A percentile compares a stretch with the other conserved stretches of the same genome.
phyloP scores from a whole-genome alignment of 2,329 filamentous ascomycete species.

The Harringtonia lauricola region DNA sequence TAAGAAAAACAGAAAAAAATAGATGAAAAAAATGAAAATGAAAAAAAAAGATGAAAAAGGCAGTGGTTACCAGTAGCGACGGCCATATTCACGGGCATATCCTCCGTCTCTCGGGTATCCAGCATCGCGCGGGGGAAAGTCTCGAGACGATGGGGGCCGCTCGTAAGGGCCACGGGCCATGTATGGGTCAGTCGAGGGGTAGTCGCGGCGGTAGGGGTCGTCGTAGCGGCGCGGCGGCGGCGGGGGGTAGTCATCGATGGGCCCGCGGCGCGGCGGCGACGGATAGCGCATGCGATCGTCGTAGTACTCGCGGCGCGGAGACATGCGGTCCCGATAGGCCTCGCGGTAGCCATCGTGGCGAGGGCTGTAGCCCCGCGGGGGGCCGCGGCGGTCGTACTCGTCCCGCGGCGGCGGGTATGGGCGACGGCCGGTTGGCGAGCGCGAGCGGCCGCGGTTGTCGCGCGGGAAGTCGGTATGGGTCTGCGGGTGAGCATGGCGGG shows the following conservation, averaged over 20 bases:
- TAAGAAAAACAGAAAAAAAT: neutral
- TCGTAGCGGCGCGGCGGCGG: constrained; percentile 60
- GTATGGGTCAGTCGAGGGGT: constrained; percentile 53
- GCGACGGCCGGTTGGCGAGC: constrained; percentile 57
- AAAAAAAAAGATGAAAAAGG: constrained; percentile 23
- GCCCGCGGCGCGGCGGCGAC: constrained; percentile 64
- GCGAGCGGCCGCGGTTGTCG: constrained; percentile 67
- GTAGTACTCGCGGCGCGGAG: constrained; percentile 75
- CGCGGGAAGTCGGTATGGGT: constrained; percentile 69
- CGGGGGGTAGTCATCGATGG: constrained; percentile 66
- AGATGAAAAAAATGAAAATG: neutral
- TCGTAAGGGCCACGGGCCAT: constrained; percentile 45
- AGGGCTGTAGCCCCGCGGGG: constrained; percentile 67
- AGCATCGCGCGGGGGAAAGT: constrained; percentile 28
- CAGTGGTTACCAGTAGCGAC: constrained; percentile 44
- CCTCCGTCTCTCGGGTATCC: constrained; percentile 34
- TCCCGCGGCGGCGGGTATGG: constrained; percentile 59
- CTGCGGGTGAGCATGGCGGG: constrained; percentile 31
- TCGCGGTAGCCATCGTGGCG: constrained; percentile 53
- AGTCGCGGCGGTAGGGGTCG: constrained; percentile 64
- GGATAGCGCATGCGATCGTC: constrained; percentile 72
- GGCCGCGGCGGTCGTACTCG: constrained; percentile 73
- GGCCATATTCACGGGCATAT: constrained; percentile 25
- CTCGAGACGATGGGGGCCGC: constrained; percentile 32
- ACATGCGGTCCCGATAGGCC: constrained; percentile 72